A percentile compares a stretch with the other conserved stretches of the same genome.
Conservation (phyloP, 169 alveolate genomes). For the Plasmodium knowlesi region DNA sequence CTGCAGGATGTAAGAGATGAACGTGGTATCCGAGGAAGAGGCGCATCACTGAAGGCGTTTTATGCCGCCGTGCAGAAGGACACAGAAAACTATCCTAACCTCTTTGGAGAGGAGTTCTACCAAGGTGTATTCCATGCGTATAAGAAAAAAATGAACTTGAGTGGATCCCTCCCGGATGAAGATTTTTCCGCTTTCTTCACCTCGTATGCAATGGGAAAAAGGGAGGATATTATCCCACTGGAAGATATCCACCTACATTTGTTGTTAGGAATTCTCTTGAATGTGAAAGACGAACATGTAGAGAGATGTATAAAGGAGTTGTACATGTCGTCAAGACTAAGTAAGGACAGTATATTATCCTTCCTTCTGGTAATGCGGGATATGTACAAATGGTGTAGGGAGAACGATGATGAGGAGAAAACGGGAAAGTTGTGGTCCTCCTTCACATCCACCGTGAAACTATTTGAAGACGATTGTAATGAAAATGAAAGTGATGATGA, state of each 20-base stretch:
- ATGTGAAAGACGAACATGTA: neutral
- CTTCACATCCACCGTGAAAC: neutral
- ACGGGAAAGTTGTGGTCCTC: neutral
- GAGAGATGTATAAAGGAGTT: neutral
- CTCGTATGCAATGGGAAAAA: neutral
- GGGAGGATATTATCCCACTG: neutral
- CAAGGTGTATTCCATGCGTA: constrained; percentile 24
- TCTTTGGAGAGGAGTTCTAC: constrained; percentile 32
- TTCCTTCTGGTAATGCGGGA: neutral
- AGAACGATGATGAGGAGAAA: neutral
- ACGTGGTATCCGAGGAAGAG: neutral
- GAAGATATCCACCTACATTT: neutral
- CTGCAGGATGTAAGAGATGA: neutral
- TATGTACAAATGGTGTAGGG: neutral
- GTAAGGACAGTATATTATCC: neutral
- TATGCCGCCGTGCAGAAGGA: constrained; percentile 2
- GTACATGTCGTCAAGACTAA: neutral
- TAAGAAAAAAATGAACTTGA: neutral
- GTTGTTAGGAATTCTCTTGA: neutral
- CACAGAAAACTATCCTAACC: neutral
- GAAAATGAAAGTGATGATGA: constrained; percentile 1
- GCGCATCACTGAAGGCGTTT: neutral
- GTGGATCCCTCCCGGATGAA: constrained; percentile 9
- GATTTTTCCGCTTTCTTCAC: constrained; percentile 11
- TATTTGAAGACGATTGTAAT: neutral